These are phyloP conservation scores for Alternaria infectoria DNA, from an alignment of 2,329 filamentous ascomycete species.

Conservation along the genomic window DNA sequence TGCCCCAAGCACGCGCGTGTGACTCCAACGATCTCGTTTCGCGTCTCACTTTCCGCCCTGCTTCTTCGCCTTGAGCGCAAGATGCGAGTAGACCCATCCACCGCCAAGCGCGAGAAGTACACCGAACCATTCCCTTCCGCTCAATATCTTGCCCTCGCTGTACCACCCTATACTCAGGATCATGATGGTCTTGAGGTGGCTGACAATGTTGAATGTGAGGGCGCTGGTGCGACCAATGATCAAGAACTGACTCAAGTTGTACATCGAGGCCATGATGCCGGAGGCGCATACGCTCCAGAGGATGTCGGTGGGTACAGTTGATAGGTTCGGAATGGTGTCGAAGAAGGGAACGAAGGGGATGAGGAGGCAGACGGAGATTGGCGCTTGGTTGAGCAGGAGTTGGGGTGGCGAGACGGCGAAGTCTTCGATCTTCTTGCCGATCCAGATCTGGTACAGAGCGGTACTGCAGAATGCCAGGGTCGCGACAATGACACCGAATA, in stretches of 20 bases:
- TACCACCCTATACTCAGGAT: constrained; percentile 56
- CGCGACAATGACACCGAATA: constrained; percentile 52
- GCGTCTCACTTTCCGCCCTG: constrained; percentile 33
- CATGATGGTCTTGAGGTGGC: constrained; percentile 55
- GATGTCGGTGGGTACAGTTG: constrained; percentile 48
- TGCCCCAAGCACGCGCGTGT: background rate
- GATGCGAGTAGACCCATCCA: constrained; percentile 55
- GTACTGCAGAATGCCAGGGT: constrained; percentile 54
- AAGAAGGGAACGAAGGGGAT: constrained; percentile 53
- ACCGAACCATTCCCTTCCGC: constrained; percentile 49
- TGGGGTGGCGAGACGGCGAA: constrained; percentile 54
- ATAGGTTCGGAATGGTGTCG: constrained; percentile 50
- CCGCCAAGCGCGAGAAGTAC: constrained; percentile 54
- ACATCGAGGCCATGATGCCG: constrained; percentile 52
- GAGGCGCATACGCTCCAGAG: constrained; percentile 50
- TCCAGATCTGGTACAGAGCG: constrained; percentile 57
- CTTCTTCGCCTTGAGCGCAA: constrained; percentile 47
- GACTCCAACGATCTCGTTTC: background rate
- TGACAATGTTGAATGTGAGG: constrained; percentile 50
- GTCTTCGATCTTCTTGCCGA: constrained; percentile 57
- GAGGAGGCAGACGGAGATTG: constrained; percentile 53
- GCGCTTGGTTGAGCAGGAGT: constrained; percentile 55
- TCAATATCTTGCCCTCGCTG: constrained; percentile 52
- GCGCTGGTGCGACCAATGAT: constrained; percentile 51
- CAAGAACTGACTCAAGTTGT: constrained; percentile 53